Conservation (phyloP, 257 asterid genomes). For the Ligustrum vulgare region DNA sequence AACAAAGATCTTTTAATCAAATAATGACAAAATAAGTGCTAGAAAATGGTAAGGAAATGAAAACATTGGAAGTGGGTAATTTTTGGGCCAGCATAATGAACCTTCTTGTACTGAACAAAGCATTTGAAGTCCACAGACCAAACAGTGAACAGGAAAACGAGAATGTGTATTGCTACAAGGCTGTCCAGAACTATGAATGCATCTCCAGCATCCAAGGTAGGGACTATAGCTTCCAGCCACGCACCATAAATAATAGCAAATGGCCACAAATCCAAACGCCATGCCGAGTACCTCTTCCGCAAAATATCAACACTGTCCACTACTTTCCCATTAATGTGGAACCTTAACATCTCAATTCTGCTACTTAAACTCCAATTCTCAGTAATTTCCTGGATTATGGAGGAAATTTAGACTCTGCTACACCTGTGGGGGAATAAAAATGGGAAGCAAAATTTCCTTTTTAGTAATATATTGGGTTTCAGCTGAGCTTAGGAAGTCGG, state of each 20-base stretch:
- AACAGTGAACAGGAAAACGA: constrained; percentile 84
- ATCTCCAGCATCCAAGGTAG: constrained; percentile 78
- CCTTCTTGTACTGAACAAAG: constrained; percentile 85
- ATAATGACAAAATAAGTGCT: not conserved
- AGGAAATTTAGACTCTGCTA: not conserved
- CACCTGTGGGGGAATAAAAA: not conserved
- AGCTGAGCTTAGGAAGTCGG: too few relatives aligned
- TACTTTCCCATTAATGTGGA: constrained; percentile 90
- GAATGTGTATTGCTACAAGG: constrained; percentile 56
- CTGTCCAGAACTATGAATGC: constrained; percentile 75
- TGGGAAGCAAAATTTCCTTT: not conserved
- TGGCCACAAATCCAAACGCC: constrained; percentile 95
- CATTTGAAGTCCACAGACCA: constrained; percentile 94
- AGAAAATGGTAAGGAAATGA: too few relatives aligned
- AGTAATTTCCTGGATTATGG: constrained; percentile 20
- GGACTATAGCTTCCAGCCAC: constrained; percentile 74
- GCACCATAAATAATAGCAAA: constrained; percentile 63
- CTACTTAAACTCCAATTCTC: constrained; percentile 26
- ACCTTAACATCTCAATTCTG: constrained; percentile 61
- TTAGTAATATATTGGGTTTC: not conserved
- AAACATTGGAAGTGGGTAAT: not conserved
- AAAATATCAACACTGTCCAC: constrained; percentile 87
- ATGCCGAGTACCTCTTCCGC: constrained; percentile 72
- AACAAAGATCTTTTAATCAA: constrained; percentile 2
- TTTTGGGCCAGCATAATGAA: constrained; percentile 13